Base-by-base conservation (phyloP, 352 stramenopile species). In the Phytophthora brassicae region DNA sequence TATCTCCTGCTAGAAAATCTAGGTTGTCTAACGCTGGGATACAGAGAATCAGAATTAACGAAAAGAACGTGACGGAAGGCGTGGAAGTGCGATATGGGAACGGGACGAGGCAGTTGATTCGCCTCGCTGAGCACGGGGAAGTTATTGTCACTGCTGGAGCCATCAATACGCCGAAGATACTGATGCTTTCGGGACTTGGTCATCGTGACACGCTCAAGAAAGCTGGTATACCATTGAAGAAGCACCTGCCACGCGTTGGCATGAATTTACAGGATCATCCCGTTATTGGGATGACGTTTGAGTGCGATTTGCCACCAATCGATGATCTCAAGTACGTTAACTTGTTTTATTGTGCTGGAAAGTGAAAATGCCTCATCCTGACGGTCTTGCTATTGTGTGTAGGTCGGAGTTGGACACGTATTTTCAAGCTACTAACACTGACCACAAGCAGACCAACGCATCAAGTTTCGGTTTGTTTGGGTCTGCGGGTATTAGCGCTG, bases 251-350 rank as follows among this genome's bases (percentile, higher is more conserved):
- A 19, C 79, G 75, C 13, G 87, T 97, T 2, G 90, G 90, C 4
- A 89, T 86, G 75, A 96, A 96, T 53, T 61, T 97, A 14, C 88
- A 97, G 53, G 90, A 97, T 53, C 90, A 96, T 45, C 88, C 86
- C 4, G 88, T 89, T 24, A 60, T 96, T 6, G 86, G 75, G 4
- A 70, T 97, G 50, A 74, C 74, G n/a, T 95, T 91, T 56, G 56
- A 82, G 56, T 77, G 69, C 22, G 47, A 72, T 1, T 26, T 24
- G 3, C 41, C 68, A 38, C 57, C 66, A 28, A 46, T 59, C 7
- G 61, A 85, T 31, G 64, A 88, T 59, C 56, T 87, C 44, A 64
- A 75, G 74, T 84, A 79, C 59, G 73, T 68, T 2, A 51, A n/a
- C 29, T 44, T 16, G 4, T 9, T 31, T 31, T 31, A 8, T n/a